Conservation (phyloP, 2,329 filamentous ascomycete genomes). For the Calonectria pseudoturangicola region DNA sequence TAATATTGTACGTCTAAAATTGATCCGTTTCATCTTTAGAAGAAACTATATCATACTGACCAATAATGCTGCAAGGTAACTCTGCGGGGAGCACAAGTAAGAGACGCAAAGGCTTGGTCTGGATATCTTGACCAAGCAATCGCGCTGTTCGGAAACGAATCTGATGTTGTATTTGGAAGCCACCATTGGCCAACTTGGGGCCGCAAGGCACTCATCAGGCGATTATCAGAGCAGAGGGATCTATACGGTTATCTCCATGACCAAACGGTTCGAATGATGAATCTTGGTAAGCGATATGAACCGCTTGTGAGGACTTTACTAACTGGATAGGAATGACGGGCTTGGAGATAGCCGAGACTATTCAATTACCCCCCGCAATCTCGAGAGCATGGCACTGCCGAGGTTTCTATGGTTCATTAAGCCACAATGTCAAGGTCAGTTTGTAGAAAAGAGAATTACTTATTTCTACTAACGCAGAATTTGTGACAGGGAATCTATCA, state of each 20-base stretch:
- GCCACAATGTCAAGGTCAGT: conserved; percentile 60
- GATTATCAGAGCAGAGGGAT: conserved; percentile 61
- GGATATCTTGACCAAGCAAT: conserved; percentile 61
- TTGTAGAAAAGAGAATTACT: neutral
- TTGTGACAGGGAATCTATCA: conserved; percentile 45
- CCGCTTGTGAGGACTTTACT: neutral
- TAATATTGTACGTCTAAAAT: conserved; percentile 56
- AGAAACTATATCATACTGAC: neutral
- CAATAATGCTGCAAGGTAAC: conserved; percentile 50
- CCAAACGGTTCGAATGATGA: conserved; percentile 63
- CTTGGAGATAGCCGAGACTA: conserved; percentile 62
- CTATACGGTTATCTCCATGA: conserved; percentile 63
- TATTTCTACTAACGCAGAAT: neutral
- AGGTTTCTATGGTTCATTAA: conserved; percentile 62
- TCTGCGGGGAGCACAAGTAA: conserved; percentile 62
- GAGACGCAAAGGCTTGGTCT: conserved; percentile 64
- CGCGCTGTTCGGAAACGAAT: conserved; percentile 56
- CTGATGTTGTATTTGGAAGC: conserved; percentile 60
- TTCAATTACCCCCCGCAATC: conserved; percentile 58
- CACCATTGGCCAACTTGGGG: conserved; percentile 67
- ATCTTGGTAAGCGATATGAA: conserved; percentile 40
- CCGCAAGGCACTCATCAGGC: conserved; percentile 46
- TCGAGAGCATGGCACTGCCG: conserved; percentile 44
- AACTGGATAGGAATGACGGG: conserved; percentile 56
- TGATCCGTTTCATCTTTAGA: neutral